These are phyloP conservation scores for Mucor piriformis DNA, from an alignment of 371 early-diverging fungal species.

Conservation along the genomic window DNA sequence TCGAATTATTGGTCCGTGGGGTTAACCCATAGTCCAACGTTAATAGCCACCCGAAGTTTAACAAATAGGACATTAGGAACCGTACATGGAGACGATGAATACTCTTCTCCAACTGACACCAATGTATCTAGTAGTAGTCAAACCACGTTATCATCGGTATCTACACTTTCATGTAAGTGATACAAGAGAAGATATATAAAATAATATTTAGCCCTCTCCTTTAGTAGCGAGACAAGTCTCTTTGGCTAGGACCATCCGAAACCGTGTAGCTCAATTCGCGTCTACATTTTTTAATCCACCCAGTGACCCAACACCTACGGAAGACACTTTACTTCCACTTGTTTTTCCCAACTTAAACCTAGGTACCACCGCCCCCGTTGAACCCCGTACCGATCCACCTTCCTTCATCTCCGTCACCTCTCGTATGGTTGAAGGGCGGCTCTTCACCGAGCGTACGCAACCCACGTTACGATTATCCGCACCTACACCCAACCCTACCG, in stretches of 20 bases:
- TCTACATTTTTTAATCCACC: slow-evolving; percentile 7
- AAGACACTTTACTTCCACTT: not conserved
- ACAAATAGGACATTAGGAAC: not conserved
- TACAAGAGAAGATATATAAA: too few relatives aligned
- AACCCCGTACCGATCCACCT: not conserved
- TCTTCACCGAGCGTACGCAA: slow-evolving; percentile 10
- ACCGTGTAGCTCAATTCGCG: slow-evolving; percentile 17
- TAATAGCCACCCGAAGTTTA: not conserved
- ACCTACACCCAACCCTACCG: slow-evolving; percentile 25
- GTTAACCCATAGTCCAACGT: not conserved
- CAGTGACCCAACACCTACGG: too few relatives aligned
- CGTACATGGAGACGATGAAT: not conserved
- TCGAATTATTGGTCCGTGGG: slow-evolving; percentile 2
- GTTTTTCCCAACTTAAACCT: not conserved
- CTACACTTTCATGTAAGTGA: slow-evolving; percentile 3
- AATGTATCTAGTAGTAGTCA: not conserved
- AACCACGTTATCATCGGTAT: not conserved
- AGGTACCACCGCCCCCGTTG: not conserved
- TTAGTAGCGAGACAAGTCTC: slow-evolving; percentile 2
- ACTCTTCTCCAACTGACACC: not conserved
- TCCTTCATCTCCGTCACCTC: slow-evolving; percentile 13
- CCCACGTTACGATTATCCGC: slow-evolving; percentile 17
- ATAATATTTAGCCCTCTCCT: not conserved
- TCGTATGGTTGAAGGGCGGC: slow-evolving; percentile 8
- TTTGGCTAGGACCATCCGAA: slow-evolving; percentile 4